phyloP scores from a whole-genome alignment of 495 filamentous ascomycete genomes.

The Lasiosphaeria ovina region DNA sequence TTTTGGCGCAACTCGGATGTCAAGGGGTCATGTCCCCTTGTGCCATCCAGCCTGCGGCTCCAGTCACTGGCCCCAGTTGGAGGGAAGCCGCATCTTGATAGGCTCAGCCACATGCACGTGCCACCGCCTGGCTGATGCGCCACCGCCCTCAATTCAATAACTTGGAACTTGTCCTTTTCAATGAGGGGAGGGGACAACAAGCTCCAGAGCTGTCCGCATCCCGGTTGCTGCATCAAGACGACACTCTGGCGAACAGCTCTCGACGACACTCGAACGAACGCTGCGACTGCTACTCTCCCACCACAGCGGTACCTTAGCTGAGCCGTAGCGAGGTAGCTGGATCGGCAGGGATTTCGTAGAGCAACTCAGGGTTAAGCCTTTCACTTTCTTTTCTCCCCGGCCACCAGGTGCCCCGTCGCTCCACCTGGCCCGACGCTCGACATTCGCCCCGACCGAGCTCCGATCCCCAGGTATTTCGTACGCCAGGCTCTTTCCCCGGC shows the following conservation, averaged over 20 bases:
- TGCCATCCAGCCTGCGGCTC: background rate
- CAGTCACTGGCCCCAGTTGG: background rate
- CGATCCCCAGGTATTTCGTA: too few relatives aligned
- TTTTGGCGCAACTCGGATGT: background rate
- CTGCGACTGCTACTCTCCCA: too few relatives aligned
- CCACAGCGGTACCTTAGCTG: too few relatives aligned
- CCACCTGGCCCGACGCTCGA: background rate
- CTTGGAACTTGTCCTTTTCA: slow-evolving; percentile 37
- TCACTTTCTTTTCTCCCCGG: background rate
- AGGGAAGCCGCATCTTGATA: background rate
- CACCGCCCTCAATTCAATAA: slow-evolving; percentile 1
- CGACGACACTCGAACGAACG: background rate
- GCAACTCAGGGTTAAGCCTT: background rate
- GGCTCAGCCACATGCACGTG: slow-evolving; percentile 20
- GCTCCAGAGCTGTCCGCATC: slow-evolving; percentile 3
- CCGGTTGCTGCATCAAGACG: background rate
- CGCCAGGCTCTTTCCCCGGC: too few relatives aligned
- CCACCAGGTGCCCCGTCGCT: background rate
- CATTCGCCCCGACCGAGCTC: background rate
- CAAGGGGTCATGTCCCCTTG: background rate
- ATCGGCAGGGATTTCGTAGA: background rate
- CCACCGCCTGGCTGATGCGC: slow-evolving; percentile 18
- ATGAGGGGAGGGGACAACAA: slow-evolving; percentile 23
- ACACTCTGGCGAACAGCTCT: background rate
- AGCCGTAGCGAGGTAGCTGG: too few relatives aligned